Percentiles rank a stretch among this genome's conserved stretches.
Conservation (phyloP, 805 yeast genomes). For the Kodamaea neixiangensis region DNA sequence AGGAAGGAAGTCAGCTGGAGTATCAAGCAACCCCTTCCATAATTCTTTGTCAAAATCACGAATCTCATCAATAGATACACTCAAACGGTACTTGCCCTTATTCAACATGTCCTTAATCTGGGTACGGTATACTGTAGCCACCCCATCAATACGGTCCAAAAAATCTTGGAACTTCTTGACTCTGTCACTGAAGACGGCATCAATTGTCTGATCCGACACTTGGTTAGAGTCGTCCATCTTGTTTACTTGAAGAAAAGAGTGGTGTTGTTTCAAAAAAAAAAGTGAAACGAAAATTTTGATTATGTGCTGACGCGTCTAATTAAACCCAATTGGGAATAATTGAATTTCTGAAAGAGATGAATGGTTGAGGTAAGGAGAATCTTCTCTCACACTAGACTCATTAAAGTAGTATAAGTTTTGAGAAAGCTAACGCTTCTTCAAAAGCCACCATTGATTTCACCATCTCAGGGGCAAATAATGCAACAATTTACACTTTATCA, state of each 20-base stretch:
- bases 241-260: not conserved
- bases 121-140: conserved; percentile 63
- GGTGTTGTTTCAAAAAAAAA: conserved; percentile 4
- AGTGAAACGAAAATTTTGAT: conserved; percentile 2
- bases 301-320: conserved; percentile 7
- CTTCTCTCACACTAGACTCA: no score
- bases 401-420: no score
- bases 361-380: not conserved
- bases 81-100: conserved; percentile 64
- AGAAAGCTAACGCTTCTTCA: no score
- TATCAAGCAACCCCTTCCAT: conserved; percentile 73
- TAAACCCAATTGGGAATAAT: conserved; percentile 5
- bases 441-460: no score
- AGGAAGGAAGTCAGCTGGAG: conserved; percentile 85
- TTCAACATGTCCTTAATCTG: conserved; percentile 72
- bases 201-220: conserved; percentile 35
- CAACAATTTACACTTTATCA: no score
- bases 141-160: conserved; percentile 54
- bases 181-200: conserved; percentile 71
- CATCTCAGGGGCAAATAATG: no score
- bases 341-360: not conserved
- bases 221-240: conserved; percentile 23
- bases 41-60: conserved; percentile 77
- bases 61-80: conserved; percentile 81
- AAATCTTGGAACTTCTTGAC: conserved; percentile 88